Conservation (phyloP, 1,284 basidiomycete species). For the Marasmius tenuissimus region DNA sequence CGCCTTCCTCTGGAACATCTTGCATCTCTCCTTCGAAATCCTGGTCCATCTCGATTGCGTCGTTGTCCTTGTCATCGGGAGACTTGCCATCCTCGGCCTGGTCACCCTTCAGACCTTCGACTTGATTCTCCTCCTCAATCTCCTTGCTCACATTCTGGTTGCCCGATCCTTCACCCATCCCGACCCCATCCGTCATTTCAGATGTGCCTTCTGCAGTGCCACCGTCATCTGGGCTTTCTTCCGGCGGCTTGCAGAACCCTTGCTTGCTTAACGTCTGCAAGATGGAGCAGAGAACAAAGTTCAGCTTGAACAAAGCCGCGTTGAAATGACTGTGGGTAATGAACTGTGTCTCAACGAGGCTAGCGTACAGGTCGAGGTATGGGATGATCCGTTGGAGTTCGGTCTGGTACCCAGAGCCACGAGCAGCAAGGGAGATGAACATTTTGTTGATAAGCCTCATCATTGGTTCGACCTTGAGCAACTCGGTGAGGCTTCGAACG, state of each 20-base stretch:
- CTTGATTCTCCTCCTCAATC: slow-evolving; percentile 93
- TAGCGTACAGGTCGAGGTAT: slow-evolving; percentile 63
- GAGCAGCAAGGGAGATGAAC: slow-evolving; percentile 30
- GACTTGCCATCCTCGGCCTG: slow-evolving; percentile 52
- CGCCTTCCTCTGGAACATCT: slow-evolving; percentile 68
- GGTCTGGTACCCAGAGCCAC: slow-evolving; percentile 23
- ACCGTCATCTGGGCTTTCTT: slow-evolving; percentile 51
- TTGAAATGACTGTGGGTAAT: slow-evolving; percentile 62
- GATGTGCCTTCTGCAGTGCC: slow-evolving; percentile 46
- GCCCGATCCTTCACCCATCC: slow-evolving; percentile 85
- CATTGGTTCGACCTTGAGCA: slow-evolving; percentile 46
- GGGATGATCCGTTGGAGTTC: slow-evolving; percentile 52
- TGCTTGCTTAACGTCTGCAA: slow-evolving; percentile 77
- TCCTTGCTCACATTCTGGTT: slow-evolving; percentile 88
- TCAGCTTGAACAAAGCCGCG: slow-evolving; percentile 84
- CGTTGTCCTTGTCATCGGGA: slow-evolving; percentile 55
- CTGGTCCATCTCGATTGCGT: slow-evolving; percentile 75
- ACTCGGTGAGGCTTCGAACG: slow-evolving; percentile 38
- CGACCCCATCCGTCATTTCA: slow-evolving; percentile 72
- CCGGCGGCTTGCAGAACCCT: slow-evolving; percentile 92
- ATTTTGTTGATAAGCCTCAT: slow-evolving; percentile 33
- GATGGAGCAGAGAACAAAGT: slow-evolving; percentile 76
- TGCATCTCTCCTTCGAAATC: slow-evolving; percentile 84
- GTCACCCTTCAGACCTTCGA: slow-evolving; percentile 88
- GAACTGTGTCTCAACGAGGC: slow-evolving; percentile 56